These are phyloP conservation scores for Wallacemonas sp. DNA, from an alignment of 208 protist genomes.

Conservation along the genomic window DNA sequence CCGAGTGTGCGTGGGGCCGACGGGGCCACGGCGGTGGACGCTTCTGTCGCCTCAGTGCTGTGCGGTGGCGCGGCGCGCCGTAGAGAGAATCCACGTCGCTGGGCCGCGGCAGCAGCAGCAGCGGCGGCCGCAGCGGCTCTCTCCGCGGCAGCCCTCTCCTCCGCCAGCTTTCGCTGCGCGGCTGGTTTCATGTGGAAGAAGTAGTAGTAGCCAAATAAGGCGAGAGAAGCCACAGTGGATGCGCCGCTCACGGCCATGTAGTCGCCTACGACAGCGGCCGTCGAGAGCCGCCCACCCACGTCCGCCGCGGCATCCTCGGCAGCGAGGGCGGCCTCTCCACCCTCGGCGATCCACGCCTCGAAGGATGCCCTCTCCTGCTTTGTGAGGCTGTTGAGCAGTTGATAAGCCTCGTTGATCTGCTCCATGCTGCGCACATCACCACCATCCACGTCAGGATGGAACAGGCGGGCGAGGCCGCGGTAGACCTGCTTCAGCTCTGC, in stretches of 20 bases:
- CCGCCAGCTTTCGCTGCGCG: background rate
- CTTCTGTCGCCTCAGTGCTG: background rate
- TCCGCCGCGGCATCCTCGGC: background rate
- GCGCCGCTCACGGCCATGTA: conserved; percentile 29
- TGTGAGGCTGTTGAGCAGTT: conserved; percentile 13
- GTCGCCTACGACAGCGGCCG: conserved; percentile 11
- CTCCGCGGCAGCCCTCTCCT: background rate
- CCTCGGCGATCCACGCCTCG: conserved; percentile 17
- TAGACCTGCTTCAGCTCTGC: conserved; percentile 41
- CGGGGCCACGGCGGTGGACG: background rate
- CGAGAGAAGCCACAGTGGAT: background rate
- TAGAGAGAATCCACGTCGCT: background rate
- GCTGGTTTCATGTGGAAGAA: background rate
- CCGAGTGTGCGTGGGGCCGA: background rate
- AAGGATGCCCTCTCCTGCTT: conserved; percentile 11
- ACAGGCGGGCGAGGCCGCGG: conserved; percentile 26
- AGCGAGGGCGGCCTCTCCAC: conserved; percentile 18
- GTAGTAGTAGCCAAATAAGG: conserved; percentile 6
- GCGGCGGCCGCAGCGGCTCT: background rate
- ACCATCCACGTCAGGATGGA: conserved; percentile 39
- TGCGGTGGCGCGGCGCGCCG: background rate
- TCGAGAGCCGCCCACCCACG: background rate
- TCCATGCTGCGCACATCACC: conserved; percentile 36
- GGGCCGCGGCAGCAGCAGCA: background rate
- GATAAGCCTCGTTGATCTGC: conserved; percentile 36